Evolutionary conservation across 495 filamentous ascomycete species (phyloP), one percentile per base, ranked within the genome.

Genomic region (Clohesyomyces aquaticus): DNA sequence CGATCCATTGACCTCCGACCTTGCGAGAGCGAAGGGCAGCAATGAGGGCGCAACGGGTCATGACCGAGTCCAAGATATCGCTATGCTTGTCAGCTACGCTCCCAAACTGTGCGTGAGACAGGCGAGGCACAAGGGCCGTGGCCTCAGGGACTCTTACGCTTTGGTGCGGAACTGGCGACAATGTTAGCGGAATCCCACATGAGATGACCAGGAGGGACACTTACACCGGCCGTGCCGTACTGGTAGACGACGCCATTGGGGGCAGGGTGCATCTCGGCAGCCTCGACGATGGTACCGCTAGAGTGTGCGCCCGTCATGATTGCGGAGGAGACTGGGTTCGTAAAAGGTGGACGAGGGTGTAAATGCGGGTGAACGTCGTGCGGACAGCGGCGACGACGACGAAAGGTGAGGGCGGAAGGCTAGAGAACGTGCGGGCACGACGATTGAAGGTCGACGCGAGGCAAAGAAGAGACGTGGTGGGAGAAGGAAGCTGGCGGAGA

Each of bases 161-260:
- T 88, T 89, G 85, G 90, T 89, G 63, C 88, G 88, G 70, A 91
- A 91, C 87, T 90, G 63, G 63, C 70, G 41, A 69, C 25, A 59
- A 65, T 74, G 69, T 66, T 18, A 72, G 48, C 11, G 61, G 60
- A 43, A 49, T 14, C 56, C 14, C 25, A 25, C 42, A 26, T 25
- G 29, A 18, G 42, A 60, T 45, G 53, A 22, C 27, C 27, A 58
- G 25, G 51, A 64, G 43, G 57, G 46, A n/a, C 38, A 81, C 87
- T 76, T 79, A 89, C 87, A 53, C 94, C 94, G 35, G 94, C 95
- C 50, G 94, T 99, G 68, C 94, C 94, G 84, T 99, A 99, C 66
- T 87, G 82, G 77, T 95, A 98, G 28, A 85, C 77, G 61, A 79
- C 83, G 48, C 84, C 88, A 55, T 81, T 81, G 2, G 88, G 85